These are phyloP conservation scores for Moniliella sp. DNA, from an alignment of 1,284 basidiomycete genomes.

Conservation along the genomic window DNA sequence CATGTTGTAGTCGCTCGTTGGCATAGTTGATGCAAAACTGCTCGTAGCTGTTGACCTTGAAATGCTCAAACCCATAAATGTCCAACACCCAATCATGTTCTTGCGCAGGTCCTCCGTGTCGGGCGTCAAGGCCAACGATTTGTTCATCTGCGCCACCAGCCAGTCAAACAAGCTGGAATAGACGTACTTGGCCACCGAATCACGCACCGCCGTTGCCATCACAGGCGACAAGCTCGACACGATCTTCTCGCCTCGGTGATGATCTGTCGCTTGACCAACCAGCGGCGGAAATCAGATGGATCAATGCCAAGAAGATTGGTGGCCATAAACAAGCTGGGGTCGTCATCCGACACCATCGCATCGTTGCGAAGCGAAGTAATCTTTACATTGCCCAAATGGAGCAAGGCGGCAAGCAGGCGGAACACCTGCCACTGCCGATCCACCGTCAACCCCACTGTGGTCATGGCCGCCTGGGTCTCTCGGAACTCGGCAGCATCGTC, in stretches of 20 bases:
- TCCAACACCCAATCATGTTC: constrained; percentile 98
- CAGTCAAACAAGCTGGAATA: constrained; percentile 97
- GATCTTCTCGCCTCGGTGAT: constrained; percentile 87
- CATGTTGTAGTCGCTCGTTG: constrained; percentile 74
- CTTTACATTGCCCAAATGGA: constrained; percentile 90
- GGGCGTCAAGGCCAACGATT: constrained; percentile 75
- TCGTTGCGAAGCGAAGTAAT: constrained; percentile 63
- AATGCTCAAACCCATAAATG: constrained; percentile 37
- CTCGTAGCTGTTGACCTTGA: constrained; percentile 64
- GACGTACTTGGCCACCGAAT: constrained; percentile 91
- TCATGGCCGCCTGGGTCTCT: constrained; percentile 74
- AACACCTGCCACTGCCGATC: constrained; percentile 97
- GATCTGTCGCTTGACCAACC: constrained; percentile 95
- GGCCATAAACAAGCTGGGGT: constrained; percentile 56
- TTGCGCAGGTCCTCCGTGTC: constrained; percentile 64
- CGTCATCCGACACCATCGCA: constrained; percentile 61
- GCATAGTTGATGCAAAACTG: constrained; percentile 99
- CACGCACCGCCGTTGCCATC: constrained; percentile 82
- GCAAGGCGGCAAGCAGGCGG: constrained; percentile 66
- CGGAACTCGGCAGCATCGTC: constrained; percentile 90
- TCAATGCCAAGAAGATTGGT: constrained; percentile 76
- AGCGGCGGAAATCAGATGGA: constrained; percentile 89
- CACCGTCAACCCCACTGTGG: constrained; percentile 84
- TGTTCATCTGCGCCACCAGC: constrained; percentile 93
- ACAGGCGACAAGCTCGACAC: constrained; percentile 61